phyloP scores from a whole-genome alignment of 192 early-diverging fungal genomes.

The Coemansia sp. region DNA sequence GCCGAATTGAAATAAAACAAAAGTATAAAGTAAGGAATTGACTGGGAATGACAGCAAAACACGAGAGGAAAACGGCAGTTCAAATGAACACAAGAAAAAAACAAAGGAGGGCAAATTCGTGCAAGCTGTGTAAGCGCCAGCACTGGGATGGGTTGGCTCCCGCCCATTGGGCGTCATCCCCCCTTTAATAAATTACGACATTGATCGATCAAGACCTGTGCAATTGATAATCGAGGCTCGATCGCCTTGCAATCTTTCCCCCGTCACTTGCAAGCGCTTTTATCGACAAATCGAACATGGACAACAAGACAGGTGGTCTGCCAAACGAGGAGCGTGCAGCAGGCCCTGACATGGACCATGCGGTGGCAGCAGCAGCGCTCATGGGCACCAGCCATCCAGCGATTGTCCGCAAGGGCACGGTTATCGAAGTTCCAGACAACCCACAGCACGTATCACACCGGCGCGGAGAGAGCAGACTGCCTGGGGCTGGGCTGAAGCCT shows the following conservation, averaged over 20 bases:
- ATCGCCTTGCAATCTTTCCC: too few species aligned
- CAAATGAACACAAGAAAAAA: neutral
- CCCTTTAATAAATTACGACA: neutral
- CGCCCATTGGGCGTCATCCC: neutral
- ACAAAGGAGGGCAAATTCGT: neutral
- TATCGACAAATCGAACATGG: too few species aligned
- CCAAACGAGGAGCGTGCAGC: constrained; percentile 17
- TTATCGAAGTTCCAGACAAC: constrained; percentile 38
- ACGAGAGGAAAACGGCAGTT: neutral
- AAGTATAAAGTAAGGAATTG: neutral
- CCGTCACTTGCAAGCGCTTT: too few species aligned
- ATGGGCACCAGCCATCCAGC: constrained; percentile 46
- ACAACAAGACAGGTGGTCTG: too few species aligned
- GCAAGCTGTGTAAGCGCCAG: too few species aligned
- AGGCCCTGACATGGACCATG: constrained; percentile 14
- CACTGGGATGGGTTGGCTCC: constrained; percentile 1
- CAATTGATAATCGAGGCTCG: neutral
- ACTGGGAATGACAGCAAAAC: neutral
- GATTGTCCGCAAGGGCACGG: constrained; percentile 42
- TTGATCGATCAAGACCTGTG: neutral
- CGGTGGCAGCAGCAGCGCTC: constrained; percentile 58
- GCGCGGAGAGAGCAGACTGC: neutral
- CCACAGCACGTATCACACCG: neutral
- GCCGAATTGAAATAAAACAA: constrained; percentile 20
- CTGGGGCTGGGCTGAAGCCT: constrained; percentile 7